Evolutionary conservation across 495 filamentous ascomycete genomes (phyloP).

Genomic region (Penicillium herquei): DNA sequence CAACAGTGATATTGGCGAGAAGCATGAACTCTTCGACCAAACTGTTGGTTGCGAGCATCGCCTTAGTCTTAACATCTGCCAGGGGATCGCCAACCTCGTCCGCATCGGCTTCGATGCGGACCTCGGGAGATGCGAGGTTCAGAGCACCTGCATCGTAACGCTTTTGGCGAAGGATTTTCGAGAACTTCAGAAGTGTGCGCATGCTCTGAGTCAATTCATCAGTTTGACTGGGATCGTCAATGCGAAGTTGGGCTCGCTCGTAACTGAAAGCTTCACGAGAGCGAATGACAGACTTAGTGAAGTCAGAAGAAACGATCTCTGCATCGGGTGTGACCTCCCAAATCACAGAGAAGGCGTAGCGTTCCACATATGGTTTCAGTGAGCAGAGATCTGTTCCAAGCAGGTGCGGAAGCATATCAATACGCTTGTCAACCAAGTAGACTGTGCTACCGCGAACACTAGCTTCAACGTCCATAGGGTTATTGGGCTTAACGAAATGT

Average conservation of each 20-base stretch:
- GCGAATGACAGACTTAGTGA: constrained; percentile 96
- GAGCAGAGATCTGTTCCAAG: constrained; percentile 96
- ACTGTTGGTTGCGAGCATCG: constrained; percentile 92
- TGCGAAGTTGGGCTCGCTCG: constrained; percentile 88
- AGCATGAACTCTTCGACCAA: constrained; percentile 99
- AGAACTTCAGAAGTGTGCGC: constrained; percentile 81
- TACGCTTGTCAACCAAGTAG: constrained; percentile 97
- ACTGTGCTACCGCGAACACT: constrained; percentile 93
- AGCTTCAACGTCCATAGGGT: constrained; percentile 94
- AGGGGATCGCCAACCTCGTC: constrained; percentile 96
- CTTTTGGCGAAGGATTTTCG: constrained; percentile 91
- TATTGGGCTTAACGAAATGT: constrained; percentile 95
- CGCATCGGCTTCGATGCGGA: constrained; percentile 87
- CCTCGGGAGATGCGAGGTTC: constrained; percentile 93
- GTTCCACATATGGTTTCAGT: constrained; percentile 94
- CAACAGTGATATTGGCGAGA: constrained; percentile 94
- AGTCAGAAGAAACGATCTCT: constrained; percentile 75
- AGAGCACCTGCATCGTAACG: constrained; percentile 94
- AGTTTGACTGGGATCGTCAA: constrained; percentile 80
- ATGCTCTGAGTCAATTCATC: constrained; percentile 91
- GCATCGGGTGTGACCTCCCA: constrained; percentile 90
- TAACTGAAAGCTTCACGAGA: constrained; percentile 99
- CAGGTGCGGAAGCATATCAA: constrained; percentile 97
- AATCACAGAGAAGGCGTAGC: constrained; percentile 90
- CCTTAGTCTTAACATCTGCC: constrained; percentile 87